Evolutionary conservation across 1,284 basidiomycete genomes (phyloP).

Genomic region (Ceratobasidium sp.): DNA sequence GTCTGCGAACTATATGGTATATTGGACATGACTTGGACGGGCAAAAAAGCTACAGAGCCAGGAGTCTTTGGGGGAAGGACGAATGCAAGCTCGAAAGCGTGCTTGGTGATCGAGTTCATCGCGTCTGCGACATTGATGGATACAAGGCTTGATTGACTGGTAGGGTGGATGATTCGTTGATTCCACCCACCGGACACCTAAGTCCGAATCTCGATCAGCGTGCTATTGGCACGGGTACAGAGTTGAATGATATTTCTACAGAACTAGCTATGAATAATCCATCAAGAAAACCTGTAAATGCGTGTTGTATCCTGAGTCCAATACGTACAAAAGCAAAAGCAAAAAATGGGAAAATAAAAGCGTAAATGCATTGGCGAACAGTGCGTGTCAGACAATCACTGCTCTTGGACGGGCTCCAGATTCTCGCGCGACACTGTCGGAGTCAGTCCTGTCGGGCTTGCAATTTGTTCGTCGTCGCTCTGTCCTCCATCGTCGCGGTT

Average conservation of each 20-base stretch:
- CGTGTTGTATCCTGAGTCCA: not conserved
- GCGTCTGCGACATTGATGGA: not conserved
- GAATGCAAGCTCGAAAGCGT: conserved; percentile 20
- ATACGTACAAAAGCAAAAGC: conserved; percentile 6
- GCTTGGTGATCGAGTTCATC: conserved; percentile 3
- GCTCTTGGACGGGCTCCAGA: conserved; percentile 24
- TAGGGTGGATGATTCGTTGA: not conserved
- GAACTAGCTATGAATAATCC: conserved; percentile 1
- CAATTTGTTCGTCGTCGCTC: not conserved
- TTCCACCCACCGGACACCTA: too few relatives aligned
- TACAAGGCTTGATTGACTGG: conserved; percentile 4
- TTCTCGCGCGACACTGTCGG: not conserved
- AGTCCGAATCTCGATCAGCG: not conserved
- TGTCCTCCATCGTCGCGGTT: conserved; percentile 9
- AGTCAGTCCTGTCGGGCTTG: conserved; percentile 1
- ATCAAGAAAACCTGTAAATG: conserved; percentile 13
- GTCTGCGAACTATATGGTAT: not conserved
- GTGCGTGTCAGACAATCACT: not conserved
- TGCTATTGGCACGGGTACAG: not conserved
- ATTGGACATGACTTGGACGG: conserved; percentile 24
- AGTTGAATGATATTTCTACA: conserved; percentile 1
- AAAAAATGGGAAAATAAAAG: conserved; percentile 10
- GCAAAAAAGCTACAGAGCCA: not conserved
- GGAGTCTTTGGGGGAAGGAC: conserved; percentile 13
- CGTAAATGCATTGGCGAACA: not conserved